Percentiles rank a stretch among this genome's conserved stretches.
Conservation (phyloP, 2,329 filamentous ascomycete species). For the Talaromyces funiculosus region DNA sequence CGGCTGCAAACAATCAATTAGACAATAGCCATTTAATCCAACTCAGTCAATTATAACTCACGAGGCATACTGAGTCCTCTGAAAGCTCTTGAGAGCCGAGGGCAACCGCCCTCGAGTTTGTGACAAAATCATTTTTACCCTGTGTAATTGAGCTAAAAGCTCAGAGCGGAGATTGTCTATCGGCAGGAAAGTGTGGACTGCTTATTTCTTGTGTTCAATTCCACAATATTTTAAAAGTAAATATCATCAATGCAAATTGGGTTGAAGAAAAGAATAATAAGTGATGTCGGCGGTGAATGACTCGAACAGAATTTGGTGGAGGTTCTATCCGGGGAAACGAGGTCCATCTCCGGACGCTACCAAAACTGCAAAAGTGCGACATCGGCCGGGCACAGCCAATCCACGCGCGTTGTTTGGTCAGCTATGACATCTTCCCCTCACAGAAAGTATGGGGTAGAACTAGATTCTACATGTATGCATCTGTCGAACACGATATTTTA, state of each 20-base stretch:
- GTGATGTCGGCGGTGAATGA: constrained; percentile 1
- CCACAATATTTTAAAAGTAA: background rate
- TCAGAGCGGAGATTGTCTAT: background rate
- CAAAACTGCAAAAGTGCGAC: constrained; percentile 1
- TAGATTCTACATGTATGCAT: background rate
- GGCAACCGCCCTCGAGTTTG: constrained; percentile 27
- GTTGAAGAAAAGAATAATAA: background rate
- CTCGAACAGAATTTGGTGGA: background rate
- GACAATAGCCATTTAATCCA: background rate
- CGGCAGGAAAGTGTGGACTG: background rate
- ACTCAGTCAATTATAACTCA: background rate
- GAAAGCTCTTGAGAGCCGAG: constrained; percentile 22
- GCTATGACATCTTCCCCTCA: background rate
- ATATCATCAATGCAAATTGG: background rate
- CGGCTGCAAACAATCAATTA: constrained; percentile 23
- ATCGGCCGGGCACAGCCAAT: constrained; percentile 9
- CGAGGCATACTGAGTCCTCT: constrained; percentile 16
- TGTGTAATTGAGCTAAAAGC: background rate
- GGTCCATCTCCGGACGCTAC: constrained; percentile 3
- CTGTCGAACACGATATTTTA: background rate
- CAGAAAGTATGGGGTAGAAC: background rate
- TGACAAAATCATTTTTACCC: constrained; percentile 23
- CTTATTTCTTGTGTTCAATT: background rate
- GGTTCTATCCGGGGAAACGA: constrained; percentile 6
- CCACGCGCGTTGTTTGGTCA: background rate